Conservation (phyloP, 306 rosid species). For the Vigna hirtella region DNA sequence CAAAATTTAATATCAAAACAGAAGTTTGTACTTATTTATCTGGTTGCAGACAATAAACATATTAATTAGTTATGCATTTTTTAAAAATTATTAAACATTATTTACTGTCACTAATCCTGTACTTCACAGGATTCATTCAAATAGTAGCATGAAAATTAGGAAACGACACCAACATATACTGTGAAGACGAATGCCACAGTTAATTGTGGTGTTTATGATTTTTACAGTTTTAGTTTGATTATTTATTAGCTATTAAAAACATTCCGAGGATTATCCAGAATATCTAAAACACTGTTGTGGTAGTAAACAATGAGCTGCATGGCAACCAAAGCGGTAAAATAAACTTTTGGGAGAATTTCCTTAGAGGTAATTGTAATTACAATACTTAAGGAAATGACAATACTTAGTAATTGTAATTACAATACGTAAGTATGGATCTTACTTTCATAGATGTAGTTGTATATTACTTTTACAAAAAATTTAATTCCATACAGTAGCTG, state of each 20-base stretch:
- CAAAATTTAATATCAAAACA: neutral
- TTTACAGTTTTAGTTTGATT: neutral
- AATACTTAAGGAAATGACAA: neutral
- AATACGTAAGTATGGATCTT: neutral
- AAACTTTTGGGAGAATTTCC: neutral
- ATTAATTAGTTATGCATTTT: neutral
- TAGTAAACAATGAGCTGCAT: neutral
- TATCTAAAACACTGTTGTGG: neutral
- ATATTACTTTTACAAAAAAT: neutral
- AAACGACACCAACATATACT: neutral
- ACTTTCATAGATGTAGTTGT: neutral
- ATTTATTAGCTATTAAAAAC: neutral
- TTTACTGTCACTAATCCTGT: neutral
- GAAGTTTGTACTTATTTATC: no score
- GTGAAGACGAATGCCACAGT: neutral
- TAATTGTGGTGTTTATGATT: no score
- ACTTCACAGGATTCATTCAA: neutral
- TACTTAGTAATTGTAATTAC: no score
- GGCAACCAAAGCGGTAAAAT: neutral
- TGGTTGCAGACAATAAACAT: neutral
- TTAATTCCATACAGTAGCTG: neutral
- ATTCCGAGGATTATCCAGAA: neutral
- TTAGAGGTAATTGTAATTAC: conserved; percentile 21
- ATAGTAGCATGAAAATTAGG: neutral
- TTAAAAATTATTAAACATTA: neutral